Conservation (phyloP, 2,329 filamentous ascomycete species). For the Chaetomiaceae sp. region DNA sequence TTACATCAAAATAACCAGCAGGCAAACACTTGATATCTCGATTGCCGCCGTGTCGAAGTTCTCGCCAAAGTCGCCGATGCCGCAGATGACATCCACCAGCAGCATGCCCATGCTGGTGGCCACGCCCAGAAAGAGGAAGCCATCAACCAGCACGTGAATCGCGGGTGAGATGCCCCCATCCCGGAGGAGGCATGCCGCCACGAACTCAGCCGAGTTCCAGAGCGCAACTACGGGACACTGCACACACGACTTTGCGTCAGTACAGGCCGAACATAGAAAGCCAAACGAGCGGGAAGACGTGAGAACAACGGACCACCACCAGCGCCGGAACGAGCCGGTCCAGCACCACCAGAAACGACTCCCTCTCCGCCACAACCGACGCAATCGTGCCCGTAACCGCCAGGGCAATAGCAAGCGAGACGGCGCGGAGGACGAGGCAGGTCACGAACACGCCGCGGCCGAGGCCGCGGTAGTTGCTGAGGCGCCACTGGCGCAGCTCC, state of each 20-base stretch:
- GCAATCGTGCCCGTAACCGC: conserved; percentile 4
- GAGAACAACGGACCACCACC: conserved; percentile 10
- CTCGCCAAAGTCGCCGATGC: background rate
- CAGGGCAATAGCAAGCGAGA: conserved; percentile 10
- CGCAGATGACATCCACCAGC: conserved; percentile 17
- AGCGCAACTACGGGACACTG: conserved; percentile 13
- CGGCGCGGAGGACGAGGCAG: conserved; percentile 9
- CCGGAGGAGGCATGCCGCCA: conserved; percentile 2
- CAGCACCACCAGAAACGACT: background rate
- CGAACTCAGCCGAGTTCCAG: conserved; percentile 18
- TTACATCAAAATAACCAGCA: conserved; percentile 18
- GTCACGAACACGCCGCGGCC: conserved; percentile 14
- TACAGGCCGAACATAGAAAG: background rate
- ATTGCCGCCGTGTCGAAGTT: background rate
- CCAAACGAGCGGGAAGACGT: background rate
- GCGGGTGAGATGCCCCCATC: conserved; percentile 13
- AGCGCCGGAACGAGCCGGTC: conserved; percentile 9
- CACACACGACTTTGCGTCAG: background rate
- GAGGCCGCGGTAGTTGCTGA: conserved; percentile 4
- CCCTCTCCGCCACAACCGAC: background rate
- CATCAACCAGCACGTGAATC: conserved; percentile 15
- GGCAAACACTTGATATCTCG: conserved; percentile 12
- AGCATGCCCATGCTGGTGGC: conserved; percentile 9
- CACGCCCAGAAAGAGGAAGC: conserved; percentile 6
- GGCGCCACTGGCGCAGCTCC: conserved; percentile 17